Evolutionary conservation across 495 filamentous ascomycete genomes (phyloP).

Genomic region (Jackrogersella multiformis): DNA sequence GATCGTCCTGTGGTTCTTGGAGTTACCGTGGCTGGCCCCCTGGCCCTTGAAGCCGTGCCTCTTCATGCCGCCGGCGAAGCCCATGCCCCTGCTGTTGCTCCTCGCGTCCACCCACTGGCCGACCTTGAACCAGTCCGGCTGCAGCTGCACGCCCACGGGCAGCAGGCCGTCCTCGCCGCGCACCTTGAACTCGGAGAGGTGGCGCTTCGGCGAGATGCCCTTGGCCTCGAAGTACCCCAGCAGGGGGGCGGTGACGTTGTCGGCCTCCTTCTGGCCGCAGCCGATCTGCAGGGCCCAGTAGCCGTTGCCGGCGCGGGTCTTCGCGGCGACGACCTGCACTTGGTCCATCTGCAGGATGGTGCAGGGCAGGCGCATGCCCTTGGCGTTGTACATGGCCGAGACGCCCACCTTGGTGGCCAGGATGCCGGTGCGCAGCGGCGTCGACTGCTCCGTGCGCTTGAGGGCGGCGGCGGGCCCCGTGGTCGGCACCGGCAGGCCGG

Average conservation of each 20-base stretch:
- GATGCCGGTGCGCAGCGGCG: constrained; percentile 82
- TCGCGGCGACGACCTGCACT: constrained; percentile 85
- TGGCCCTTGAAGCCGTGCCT: constrained; percentile 87
- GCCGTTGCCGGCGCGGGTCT: constrained; percentile 80
- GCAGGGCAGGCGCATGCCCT: constrained; percentile 81
- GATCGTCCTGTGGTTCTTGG: constrained; percentile 87
- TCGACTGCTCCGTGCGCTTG: constrained; percentile 75
- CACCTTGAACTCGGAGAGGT: constrained; percentile 86
- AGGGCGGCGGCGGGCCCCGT: constrained; percentile 82
- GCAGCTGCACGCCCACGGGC: constrained; percentile 74
- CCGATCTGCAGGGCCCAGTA: constrained; percentile 95
- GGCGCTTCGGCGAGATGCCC: constrained; percentile 80
- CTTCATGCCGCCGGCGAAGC: constrained; percentile 98
- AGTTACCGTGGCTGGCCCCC: constrained; percentile 92
- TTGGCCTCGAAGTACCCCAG: constrained; percentile 85
- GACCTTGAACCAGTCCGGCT: constrained; percentile 85
- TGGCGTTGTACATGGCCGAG: constrained; percentile 85
- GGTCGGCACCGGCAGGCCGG: constrained; percentile 66
- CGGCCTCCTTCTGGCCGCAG: constrained; percentile 75
- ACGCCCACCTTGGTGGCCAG: constrained; percentile 93
- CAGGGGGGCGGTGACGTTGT: constrained; percentile 79
- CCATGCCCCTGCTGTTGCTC: constrained; percentile 81
- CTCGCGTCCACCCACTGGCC: constrained; percentile 91
- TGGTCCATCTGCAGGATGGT: constrained; percentile 95
- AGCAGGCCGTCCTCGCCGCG: constrained; percentile 75